Evolutionary conservation across 2,329 filamentous ascomycete genomes (phyloP).

Genomic region (Diaporthe vaccinii): DNA sequence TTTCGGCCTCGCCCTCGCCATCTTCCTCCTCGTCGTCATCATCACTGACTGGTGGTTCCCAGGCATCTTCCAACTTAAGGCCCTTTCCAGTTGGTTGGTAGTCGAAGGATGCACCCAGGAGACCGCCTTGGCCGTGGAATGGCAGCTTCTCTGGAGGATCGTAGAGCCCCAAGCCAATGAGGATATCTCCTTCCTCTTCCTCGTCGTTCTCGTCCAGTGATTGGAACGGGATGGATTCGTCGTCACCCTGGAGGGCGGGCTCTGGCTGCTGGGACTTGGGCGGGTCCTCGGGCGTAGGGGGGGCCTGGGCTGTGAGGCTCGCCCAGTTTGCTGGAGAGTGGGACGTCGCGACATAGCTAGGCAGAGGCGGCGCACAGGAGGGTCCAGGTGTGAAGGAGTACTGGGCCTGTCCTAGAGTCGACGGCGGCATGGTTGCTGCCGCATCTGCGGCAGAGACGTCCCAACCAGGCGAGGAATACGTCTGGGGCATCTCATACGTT

Average conservation of each 20-base stretch:
- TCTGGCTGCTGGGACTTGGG: slow-evolving; percentile 64
- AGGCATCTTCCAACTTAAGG: slow-evolving; percentile 85
- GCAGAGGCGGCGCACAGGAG: slow-evolving; percentile 18
- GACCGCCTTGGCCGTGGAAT: slow-evolving; percentile 38
- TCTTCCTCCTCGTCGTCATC: slow-evolving; percentile 67
- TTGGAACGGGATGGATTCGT: slow-evolving; percentile 64
- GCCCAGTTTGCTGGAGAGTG: slow-evolving; percentile 39
- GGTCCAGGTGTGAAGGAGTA: background rate
- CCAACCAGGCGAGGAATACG: slow-evolving; percentile 58
- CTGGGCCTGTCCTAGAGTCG: slow-evolving; percentile 13
- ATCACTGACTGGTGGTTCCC: slow-evolving; percentile 75
- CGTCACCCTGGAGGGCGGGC: slow-evolving; percentile 61
- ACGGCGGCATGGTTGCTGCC: slow-evolving; percentile 25
- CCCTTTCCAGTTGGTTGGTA: slow-evolving; percentile 72
- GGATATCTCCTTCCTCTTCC: slow-evolving; percentile 72
- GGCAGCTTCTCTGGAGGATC: slow-evolving; percentile 75
- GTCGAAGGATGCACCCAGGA: slow-evolving; percentile 67
- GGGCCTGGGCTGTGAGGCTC: slow-evolving; percentile 49
- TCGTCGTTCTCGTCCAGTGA: slow-evolving; percentile 66
- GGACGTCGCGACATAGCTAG: slow-evolving; percentile 40
- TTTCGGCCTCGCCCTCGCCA: slow-evolving; percentile 49
- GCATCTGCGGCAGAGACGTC: slow-evolving; percentile 43
- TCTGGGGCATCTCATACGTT: slow-evolving; percentile 52
- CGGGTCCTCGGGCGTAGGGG: slow-evolving; percentile 72
- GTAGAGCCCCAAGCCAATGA: slow-evolving; percentile 87